Base-by-base conservation (phyloP, 192 early-diverging fungal genomes). In the Gigaspora rosea region DNA sequence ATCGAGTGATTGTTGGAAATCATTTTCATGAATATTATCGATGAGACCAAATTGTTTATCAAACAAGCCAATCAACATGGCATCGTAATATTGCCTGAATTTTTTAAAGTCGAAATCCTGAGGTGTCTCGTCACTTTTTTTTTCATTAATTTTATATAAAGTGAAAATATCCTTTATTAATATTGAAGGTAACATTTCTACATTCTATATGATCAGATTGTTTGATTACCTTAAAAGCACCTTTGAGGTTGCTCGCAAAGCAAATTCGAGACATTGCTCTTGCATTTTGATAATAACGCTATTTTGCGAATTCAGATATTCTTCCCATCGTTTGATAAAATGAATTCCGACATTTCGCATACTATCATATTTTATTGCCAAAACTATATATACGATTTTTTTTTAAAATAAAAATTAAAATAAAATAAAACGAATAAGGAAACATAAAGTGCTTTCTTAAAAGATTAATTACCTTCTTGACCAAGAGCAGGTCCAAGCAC, bases 31-130 rank as follows among this genome's bases (percentile, higher is more conserved):
- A 7, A 2, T 8, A 54, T 27, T 12, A 54, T 54, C 27, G n/a
- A 54, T 3, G 3, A 56, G 12, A 54, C 70, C 70, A 71, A 56
- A 71, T 71, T 71, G 70, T 1, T 54, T 71, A 16, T 71, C 70
- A 56, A 54, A 71, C 16, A 71, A 16, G 32, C 27, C 50, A 51
- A 11, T 36, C 35, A 71, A 56, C 10, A 5, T 22, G 27, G 11
- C 8, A 54, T 71, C 70, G 22, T 71, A 71, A 54, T 32, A 13
- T 8, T 33, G 50, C 18, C 33, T 71, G 22, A 51, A 71, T 22
- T 49, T 2, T 0, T 16, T 51, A 18, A 56, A 16, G 35, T 71
- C 70, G 8, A 71, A 32, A 71, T 71, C 46, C 35, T 16, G 52
- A 56, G 18, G 13, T 56, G 2, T 13, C 10, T 18, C 52, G 5